These are phyloP conservation scores for Penicillium steckii DNA, from an alignment of 495 filamentous ascomycete species.

Conservation along the genomic window DNA sequence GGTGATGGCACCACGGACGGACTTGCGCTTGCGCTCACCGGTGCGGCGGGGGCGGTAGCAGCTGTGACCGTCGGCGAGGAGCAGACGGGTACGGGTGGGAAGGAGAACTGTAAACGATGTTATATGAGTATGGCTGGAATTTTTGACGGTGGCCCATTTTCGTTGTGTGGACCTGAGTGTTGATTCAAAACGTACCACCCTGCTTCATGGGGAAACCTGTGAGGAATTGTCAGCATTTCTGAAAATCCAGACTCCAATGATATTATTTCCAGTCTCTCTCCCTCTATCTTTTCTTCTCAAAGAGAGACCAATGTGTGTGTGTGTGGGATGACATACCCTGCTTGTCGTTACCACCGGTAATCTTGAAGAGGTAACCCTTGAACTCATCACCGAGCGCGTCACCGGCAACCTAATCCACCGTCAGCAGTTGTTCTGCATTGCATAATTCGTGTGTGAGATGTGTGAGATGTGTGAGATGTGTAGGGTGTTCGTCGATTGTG, in stretches of 20 bases:
- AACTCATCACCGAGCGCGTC: constrained; percentile 97
- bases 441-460: constrained; percentile 24
- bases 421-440: constrained; percentile 27
- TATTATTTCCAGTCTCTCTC: too few relatives aligned
- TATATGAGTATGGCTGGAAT: constrained; percentile 28
- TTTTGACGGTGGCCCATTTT: constrained; percentile 2
- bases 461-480: constrained; percentile 11
- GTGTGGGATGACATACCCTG: constrained; percentile 56
- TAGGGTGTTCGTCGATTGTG: too few relatives aligned
- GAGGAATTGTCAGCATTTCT: constrained; percentile 30
- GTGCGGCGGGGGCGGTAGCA: constrained; percentile 98
- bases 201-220: constrained; percentile 98
- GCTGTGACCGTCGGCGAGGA: constrained; percentile 80
- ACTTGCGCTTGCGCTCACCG: constrained; percentile 99
- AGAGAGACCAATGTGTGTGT: not conserved
- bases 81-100: constrained; percentile 93
- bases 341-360: constrained; percentile 99
- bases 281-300: too few relatives aligned
- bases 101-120: constrained; percentile 59
- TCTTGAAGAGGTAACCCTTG: constrained; percentile 88
- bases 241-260: too few relatives aligned
- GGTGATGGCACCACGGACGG: constrained; percentile 94
- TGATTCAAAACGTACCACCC: constrained; percentile 62
- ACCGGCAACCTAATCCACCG: constrained; percentile 55
- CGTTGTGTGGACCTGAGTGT: constrained; percentile 13